These are phyloP conservation scores for Petunia hybrid DNA, from an alignment of 305 asterid genomes.

Conservation along the genomic window DNA sequence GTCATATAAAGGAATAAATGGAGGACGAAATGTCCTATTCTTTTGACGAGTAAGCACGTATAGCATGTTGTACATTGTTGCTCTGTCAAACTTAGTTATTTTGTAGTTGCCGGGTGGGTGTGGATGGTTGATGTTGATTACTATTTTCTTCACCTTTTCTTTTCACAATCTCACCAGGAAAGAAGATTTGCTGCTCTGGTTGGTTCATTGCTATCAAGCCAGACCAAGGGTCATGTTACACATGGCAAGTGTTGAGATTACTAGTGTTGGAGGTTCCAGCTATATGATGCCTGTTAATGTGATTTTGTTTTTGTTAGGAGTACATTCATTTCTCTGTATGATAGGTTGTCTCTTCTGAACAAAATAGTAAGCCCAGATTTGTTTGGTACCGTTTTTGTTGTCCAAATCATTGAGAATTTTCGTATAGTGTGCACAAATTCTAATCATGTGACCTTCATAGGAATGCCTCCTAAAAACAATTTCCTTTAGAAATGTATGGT, in stretches of 20 bases:
- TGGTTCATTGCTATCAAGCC: constrained; percentile 94
- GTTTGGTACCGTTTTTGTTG: too few relatives aligned
- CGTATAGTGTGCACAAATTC: too few relatives aligned
- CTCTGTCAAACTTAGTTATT: not conserved
- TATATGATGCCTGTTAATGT: not conserved
- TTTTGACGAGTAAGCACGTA: not conserved
- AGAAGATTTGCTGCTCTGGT: constrained; percentile 86
- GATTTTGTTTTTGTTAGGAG: not conserved
- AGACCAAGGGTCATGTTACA: constrained; percentile 90
- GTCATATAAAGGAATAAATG: not conserved
- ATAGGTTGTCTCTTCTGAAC: not conserved
- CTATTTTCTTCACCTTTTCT: not conserved
- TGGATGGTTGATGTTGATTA: constrained; percentile 8
- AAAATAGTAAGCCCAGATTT: not conserved
- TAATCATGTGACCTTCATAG: too few relatives aligned
- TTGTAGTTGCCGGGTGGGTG: not conserved
- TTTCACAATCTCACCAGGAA: constrained; percentile 63
- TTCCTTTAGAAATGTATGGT: too few relatives aligned
- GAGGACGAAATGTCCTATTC: not conserved
- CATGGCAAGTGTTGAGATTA: constrained; percentile 71
- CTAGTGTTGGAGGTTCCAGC: not conserved
- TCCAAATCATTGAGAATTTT: too few relatives aligned
- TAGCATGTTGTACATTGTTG: not conserved
- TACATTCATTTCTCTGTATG: not conserved
- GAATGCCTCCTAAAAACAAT: too few relatives aligned